Evolutionary conservation across 2,329 filamentous ascomycete species (phyloP), one percentile per base, ranked within the genome.

Genomic region (Emmonsiellopsis sp.): DNA sequence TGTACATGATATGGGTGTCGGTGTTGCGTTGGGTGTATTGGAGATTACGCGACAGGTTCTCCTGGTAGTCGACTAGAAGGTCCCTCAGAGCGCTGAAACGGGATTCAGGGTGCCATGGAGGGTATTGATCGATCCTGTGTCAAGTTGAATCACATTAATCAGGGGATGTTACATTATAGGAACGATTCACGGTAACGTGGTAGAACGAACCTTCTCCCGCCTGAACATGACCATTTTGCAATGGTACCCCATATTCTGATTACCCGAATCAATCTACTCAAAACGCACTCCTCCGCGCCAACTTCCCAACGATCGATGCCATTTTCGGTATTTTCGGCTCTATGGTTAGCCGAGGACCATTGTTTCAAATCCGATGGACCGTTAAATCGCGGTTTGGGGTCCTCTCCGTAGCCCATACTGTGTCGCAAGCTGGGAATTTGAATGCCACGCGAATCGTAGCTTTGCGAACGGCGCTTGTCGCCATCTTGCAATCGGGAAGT

Each of bases 211-310:
- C 74, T 71, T 66, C 78, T 68, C n/a, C 78, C 77, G 31, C 76
- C 75, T 34, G 73, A 69, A 58, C 76, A 79, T 1, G 77, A 75
- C 78, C 78, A 82, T 50, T 76, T 73, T 47, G 77, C 72, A 36
- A 81, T 74, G 54, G 74, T 74, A n/a, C 77, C 76, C 65, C 77
- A 81, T 14, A 80, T 71, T n/a, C 78, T 74, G 43, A 78, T 67
- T 27, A 78, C 73, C 46, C 74, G 77, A 60, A 82, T 76, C 50
- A 78, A 77, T 48, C 78, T 74, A 50, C 77, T 77, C 27, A 80
- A 64, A 13, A 80, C 70, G 14, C 77, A 74, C 60, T 82, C 78
- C 50, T 77, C 72, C 0, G 73, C 68, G 10, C 77, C 78, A 43
- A 76, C 64, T 61, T 81, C 78, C 70, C 78, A 78, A 43, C 73